Conservation (phyloP, 352 stramenopile genomes). For the Pythium volutum region DNA sequence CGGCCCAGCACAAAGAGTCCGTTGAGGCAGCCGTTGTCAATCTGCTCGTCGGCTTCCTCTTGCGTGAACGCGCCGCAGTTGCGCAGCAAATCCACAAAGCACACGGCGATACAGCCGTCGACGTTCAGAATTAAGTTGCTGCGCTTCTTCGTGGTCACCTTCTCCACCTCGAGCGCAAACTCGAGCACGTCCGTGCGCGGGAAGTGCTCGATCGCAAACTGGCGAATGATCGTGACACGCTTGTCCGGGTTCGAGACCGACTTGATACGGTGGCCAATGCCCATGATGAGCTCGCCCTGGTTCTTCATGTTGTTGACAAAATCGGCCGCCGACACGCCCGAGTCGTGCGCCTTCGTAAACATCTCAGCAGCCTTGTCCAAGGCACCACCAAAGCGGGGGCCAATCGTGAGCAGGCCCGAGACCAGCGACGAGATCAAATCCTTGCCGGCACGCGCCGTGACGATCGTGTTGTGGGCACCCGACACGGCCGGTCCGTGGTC, state of each 20-base stretch:
- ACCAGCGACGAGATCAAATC: conserved; percentile 96
- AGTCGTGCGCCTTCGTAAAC: conserved; percentile 91
- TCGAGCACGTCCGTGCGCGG: conserved; percentile 91
- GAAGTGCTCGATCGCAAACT: conserved; percentile 94
- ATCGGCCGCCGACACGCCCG: conserved; percentile 77
- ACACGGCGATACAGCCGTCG: conserved; percentile 95
- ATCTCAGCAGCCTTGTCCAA: conserved; percentile 93
- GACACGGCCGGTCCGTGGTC: conserved; percentile 96
- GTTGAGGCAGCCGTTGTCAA: conserved; percentile 95
- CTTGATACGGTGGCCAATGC: conserved; percentile 97
- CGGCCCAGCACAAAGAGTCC: conserved; percentile 88
- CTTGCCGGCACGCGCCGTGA: conserved; percentile 93
- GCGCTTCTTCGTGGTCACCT: conserved; percentile 97
- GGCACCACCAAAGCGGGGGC: conserved; percentile 94
- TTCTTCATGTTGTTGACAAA: conserved; percentile 95
- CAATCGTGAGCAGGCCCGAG: conserved; percentile 96
- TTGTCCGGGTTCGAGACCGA: conserved; percentile 95
- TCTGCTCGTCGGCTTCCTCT: conserved; percentile 93
- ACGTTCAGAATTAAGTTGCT: conserved; percentile 98
- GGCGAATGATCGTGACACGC: conserved; percentile 95
- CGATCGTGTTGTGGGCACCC: conserved; percentile 97
- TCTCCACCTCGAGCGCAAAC: conserved; percentile 95
- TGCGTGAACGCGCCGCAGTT: conserved; percentile 88
- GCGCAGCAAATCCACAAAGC: conserved; percentile 96
- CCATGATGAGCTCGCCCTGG: conserved; percentile 97